These are phyloP conservation scores for Mycena vitilis DNA, from an alignment of 768 basidiomycete genomes.

Conservation along the genomic window DNA sequence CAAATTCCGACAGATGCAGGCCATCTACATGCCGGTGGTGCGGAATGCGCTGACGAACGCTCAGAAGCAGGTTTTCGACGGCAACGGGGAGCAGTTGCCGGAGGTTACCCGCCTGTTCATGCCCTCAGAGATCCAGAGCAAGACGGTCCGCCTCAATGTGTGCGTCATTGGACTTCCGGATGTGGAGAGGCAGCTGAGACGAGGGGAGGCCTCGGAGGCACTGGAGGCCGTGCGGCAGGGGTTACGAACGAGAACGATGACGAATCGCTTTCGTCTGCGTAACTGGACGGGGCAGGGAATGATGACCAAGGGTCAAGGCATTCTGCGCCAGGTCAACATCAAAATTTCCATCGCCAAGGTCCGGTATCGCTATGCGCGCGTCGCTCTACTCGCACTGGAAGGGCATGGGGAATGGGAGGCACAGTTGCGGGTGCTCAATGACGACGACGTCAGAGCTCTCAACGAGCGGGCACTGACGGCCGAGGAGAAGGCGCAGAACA, in stretches of 20 bases:
- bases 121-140: not conserved
- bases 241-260: not conserved
- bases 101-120: constrained; percentile 8
- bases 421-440: not conserved
- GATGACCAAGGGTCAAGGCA: not conserved
- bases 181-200: too few relatives aligned
- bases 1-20: constrained; percentile 4
- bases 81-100: not conserved
- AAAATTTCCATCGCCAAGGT: not conserved
- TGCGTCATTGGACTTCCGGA: too few relatives aligned
- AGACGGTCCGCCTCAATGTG: too few relatives aligned
- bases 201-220: not conserved
- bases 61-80: not conserved
- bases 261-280: not conserved
- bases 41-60: not conserved
- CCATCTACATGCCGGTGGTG: constrained; percentile 17
- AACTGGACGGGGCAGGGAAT: not conserved
- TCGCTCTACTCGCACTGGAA: not conserved
- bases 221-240: not conserved
- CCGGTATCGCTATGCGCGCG: not conserved
- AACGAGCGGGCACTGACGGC: constrained; percentile 1
- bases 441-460: not conserved
- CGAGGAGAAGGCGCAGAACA: constrained; percentile 12
- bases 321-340: not conserved
- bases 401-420: not conserved